Conservation (phyloP, 345 rosid genomes). For the Moringa oleifera region DNA sequence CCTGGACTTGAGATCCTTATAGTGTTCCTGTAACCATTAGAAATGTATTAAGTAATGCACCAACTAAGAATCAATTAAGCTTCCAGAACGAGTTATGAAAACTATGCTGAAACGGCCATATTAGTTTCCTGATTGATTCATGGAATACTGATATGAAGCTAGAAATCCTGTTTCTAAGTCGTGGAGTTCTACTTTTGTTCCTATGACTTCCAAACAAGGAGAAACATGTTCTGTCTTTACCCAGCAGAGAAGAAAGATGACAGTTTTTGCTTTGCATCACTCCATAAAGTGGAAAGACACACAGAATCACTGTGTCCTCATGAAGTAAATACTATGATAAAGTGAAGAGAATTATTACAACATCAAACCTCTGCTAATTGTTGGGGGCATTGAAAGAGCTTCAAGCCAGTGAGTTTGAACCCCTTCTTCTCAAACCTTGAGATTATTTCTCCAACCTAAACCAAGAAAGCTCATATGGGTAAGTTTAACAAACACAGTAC, state of each 20-base stretch:
- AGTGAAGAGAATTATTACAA: neutral
- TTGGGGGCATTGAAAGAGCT: constrained; percentile 80
- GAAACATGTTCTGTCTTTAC: neutral
- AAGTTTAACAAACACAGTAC: no score
- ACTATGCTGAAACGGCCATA: neutral
- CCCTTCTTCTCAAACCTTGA: constrained; percentile 97
- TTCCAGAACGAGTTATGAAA: neutral
- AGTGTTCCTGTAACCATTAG: constrained; percentile 61
- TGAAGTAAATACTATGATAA: neutral
- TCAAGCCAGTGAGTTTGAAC: constrained; percentile 71
- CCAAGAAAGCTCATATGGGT: neutral
- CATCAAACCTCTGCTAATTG: constrained; percentile 84
- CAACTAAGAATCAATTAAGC: neutral
- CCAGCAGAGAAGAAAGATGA: neutral
- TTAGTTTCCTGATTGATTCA: neutral
- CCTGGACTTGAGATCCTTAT: constrained; percentile 80
- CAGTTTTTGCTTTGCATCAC: neutral
- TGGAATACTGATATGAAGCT: neutral
- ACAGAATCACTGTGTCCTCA: neutral
- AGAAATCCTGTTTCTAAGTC: neutral
- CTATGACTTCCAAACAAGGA: neutral
- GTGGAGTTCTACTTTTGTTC: neutral
- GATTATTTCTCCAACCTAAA: constrained; percentile 91
- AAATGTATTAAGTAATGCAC: neutral
- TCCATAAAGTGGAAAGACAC: neutral